phyloP scores from a whole-genome alignment of 2,329 filamentous ascomycete species.

The Waltergamsia citrina region DNA sequence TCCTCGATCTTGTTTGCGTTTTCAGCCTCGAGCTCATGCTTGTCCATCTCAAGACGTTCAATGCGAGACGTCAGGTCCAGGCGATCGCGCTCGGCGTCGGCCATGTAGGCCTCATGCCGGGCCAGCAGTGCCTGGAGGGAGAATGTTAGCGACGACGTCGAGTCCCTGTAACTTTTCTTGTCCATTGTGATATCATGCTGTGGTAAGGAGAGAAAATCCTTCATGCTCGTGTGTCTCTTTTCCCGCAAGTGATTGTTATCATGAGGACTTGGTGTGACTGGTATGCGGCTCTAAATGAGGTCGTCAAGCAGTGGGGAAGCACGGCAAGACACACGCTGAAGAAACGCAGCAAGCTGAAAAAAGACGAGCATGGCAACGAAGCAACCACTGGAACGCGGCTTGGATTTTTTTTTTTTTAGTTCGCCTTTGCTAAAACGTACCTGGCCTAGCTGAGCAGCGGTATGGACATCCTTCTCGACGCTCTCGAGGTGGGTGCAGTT shows the following conservation, averaged over 20 bases:
- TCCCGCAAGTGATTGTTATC: background rate
- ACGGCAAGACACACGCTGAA: background rate
- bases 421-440: constrained; percentile 50
- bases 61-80: constrained; percentile 63
- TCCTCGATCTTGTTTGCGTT: constrained; percentile 76
- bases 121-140: constrained; percentile 76
- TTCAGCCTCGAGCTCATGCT: constrained; percentile 61
- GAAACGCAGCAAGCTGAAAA: too few species aligned
- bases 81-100: constrained; percentile 81
- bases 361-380: background rate
- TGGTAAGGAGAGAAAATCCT: background rate
- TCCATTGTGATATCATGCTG: constrained; percentile 4
- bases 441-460: constrained; percentile 82
- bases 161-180: constrained; percentile 13
- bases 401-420: constrained; percentile 1
- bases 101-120: constrained; percentile 90
- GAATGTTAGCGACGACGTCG: constrained; percentile 66
- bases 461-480: constrained; percentile 80
- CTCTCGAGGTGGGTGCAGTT: constrained; percentile 70
- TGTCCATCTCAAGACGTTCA: constrained; percentile 64
- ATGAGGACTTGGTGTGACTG: constrained; percentile 1
- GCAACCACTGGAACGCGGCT: constrained; percentile 5
- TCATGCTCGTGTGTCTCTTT: background rate
- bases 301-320: background rate
- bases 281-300: constrained; percentile 4